Conservation (phyloP, 2,329 filamentous ascomycete genomes). For the Waltergamsia citrina region DNA sequence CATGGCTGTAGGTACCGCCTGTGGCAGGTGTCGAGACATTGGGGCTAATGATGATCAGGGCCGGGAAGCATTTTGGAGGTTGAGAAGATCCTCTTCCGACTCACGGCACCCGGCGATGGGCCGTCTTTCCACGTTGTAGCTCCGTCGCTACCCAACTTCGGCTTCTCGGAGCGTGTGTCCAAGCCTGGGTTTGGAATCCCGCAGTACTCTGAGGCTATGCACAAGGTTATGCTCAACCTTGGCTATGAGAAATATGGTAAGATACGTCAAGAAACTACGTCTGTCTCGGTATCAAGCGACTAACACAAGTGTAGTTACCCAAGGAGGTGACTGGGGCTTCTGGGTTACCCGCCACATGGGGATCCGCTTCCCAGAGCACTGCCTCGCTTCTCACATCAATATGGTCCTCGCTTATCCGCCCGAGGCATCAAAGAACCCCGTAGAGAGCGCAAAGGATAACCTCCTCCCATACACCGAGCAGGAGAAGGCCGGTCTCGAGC, state of each 20-base stretch:
- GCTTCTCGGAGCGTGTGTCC: constrained; percentile 18
- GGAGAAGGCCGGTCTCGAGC: constrained; percentile 31
- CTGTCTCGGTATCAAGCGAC: constrained; percentile 7
- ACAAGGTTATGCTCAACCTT: constrained; percentile 60
- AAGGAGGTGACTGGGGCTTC: constrained; percentile 62
- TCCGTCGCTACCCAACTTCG: constrained; percentile 47
- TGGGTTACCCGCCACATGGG: constrained; percentile 52
- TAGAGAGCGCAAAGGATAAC: constrained; percentile 44
- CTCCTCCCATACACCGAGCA: constrained; percentile 35
- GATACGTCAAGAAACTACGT: neutral
- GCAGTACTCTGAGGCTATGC: constrained; percentile 42
- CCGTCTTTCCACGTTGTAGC: constrained; percentile 46
- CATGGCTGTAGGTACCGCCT: constrained; percentile 43
- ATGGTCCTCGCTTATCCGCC: constrained; percentile 47
- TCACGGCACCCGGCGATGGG: constrained; percentile 22
- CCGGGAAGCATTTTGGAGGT: constrained; percentile 63
- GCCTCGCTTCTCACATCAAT: constrained; percentile 33
- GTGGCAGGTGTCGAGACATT: neutral
- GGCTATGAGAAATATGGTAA: constrained; percentile 37
- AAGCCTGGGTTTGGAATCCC: constrained; percentile 19
- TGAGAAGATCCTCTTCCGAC: constrained; percentile 45
- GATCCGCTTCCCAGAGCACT: constrained; percentile 46
- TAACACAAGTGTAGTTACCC: constrained; percentile 20
- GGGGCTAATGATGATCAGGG: constrained; percentile 22
- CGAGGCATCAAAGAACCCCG: constrained; percentile 38